Conservation (phyloP, 345 rosid species). For the Nasturtium officinale region DNA sequence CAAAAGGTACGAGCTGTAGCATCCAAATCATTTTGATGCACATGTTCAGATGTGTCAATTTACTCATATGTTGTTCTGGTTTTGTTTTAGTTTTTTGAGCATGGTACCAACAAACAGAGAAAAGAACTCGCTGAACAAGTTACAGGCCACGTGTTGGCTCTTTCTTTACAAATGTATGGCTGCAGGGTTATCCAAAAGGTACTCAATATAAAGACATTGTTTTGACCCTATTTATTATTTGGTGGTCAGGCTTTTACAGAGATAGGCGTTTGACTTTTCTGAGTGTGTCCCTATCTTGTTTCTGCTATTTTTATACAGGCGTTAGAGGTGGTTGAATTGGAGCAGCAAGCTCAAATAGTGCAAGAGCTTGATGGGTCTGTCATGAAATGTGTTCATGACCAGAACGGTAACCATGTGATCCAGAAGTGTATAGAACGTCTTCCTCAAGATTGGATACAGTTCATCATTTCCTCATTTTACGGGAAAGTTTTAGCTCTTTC, state of each 20-base stretch:
- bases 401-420: slow-evolving; percentile 98
- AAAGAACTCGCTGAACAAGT: slow-evolving; percentile 77
- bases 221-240: not conserved
- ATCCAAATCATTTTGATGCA: not conserved
- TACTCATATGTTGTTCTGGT: slow-evolving; percentile 34
- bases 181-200: slow-evolving; percentile 99
- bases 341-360: slow-evolving; percentile 75
- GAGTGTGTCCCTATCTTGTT: slow-evolving; percentile 1
- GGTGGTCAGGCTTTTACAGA: slow-evolving; percentile 4
- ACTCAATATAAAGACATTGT: slow-evolving; percentile 18
- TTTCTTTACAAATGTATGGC: slow-evolving; percentile 96
- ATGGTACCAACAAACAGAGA: slow-evolving; percentile 79
- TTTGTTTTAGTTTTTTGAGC: slow-evolving; percentile 82
- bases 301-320: slow-evolving; percentile 54
- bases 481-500: slow-evolving; percentile 91
- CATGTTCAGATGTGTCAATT: slow-evolving; percentile 13
- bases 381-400: slow-evolving; percentile 93
- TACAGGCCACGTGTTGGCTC: slow-evolving; percentile 81
- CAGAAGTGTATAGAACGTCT: slow-evolving; percentile 94
- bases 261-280: slow-evolving; percentile 8
- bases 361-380: slow-evolving; percentile 86
- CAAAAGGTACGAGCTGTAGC: slow-evolving; percentile 62
- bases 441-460: slow-evolving; percentile 77
- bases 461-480: slow-evolving; percentile 80
- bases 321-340: slow-evolving; percentile 80